Evolutionary conservation across 139 green algal genomes (phyloP).

Genomic region (Haematococcus sp.): DNA sequence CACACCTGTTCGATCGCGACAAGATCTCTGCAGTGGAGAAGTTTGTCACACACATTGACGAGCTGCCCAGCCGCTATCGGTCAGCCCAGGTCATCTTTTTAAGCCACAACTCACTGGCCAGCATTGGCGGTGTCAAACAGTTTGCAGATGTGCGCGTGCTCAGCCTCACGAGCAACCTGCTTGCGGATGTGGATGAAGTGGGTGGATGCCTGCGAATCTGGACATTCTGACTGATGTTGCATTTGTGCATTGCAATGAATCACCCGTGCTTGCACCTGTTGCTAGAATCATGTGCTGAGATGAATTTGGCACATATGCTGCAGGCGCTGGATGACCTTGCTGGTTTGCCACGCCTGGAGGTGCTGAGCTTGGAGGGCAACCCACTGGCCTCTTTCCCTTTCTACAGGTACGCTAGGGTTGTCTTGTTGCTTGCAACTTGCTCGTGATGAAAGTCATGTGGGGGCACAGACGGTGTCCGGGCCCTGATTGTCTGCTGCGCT

Average conservation of each 20-base stretch:
- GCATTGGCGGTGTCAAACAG: constrained; percentile 52
- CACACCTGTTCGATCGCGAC: constrained; percentile 46
- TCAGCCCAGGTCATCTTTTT: constrained; percentile 49
- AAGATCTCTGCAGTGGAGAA: constrained; percentile 52
- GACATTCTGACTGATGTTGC: too few relatives aligned
- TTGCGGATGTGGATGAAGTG: constrained; percentile 24
- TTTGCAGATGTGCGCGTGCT: constrained; percentile 53
- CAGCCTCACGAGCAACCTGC: constrained; percentile 60
- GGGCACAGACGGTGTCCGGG: too few relatives aligned
- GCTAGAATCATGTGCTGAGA: too few relatives aligned
- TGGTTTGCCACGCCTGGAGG: constrained; percentile 32
- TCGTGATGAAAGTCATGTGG: too few relatives aligned
- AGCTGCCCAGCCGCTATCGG: constrained; percentile 44
- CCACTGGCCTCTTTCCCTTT: constrained; percentile 53
- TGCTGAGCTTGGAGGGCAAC: constrained; percentile 68
- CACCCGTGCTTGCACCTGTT: too few relatives aligned
- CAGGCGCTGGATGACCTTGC: constrained; percentile 8
- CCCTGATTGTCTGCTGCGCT: not conserved
- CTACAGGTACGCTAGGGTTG: constrained; percentile 40
- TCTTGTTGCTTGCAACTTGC: too few relatives aligned
- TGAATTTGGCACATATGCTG: constrained; percentile 5
- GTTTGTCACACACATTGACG: constrained; percentile 45
- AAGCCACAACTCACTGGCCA: constrained; percentile 56
- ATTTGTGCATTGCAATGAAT: too few relatives aligned
- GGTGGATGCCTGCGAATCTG: not conserved